A percentile compares a stretch with the other conserved stretches of the same genome.
Evolutionary conservation across 352 stramenopile genomes (phyloP).

Genomic region (Pythium periplocum): DNA sequence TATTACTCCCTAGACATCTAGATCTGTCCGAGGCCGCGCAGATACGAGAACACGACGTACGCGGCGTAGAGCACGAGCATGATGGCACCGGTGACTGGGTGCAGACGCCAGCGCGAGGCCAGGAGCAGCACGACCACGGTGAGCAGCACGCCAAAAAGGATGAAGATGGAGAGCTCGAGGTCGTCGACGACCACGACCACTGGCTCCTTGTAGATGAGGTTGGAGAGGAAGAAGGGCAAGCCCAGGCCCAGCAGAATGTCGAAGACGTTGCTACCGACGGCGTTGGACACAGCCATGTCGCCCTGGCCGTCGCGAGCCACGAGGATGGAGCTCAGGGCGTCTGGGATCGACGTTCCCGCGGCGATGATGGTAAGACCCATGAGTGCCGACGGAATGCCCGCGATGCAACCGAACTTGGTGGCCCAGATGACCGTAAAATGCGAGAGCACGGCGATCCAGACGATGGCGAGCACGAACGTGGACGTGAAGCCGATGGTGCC

Average conservation of each 20-base stretch:
- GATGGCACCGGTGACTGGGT: constrained; percentile 31
- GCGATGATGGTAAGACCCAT: constrained; percentile 83
- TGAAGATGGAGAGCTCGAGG: constrained; percentile 55
- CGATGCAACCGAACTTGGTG: constrained; percentile 60
- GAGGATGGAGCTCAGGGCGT: constrained; percentile 73
- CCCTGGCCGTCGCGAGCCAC: constrained; percentile 75
- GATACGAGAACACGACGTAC: constrained; percentile 59
- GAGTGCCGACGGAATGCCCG: constrained; percentile 59
- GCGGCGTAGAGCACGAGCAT: constrained; percentile 39
- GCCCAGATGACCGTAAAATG: constrained; percentile 61
- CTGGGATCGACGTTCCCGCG: constrained; percentile 70
- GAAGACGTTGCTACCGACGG: constrained; percentile 82
- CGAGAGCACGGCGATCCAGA: constrained; percentile 71
- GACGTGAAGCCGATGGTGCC: constrained; percentile 32
- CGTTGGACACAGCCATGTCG: constrained; percentile 82
- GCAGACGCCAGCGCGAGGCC: constrained; percentile 44
- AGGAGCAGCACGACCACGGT: constrained; percentile 49
- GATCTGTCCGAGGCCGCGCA: constrained; percentile 46
- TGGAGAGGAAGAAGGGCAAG: constrained; percentile 75
- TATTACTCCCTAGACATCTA: constrained; percentile 8
- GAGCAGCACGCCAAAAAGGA: constrained; percentile 57
- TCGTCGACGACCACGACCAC: constrained; percentile 46
- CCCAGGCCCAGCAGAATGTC: constrained; percentile 78
- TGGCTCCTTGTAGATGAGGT: constrained; percentile 54
- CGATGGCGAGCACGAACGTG: constrained; percentile 63